A percentile compares a stretch with the other conserved stretches of the same genome.
Evolutionary conservation across 208 protist species (phyloP).

Genomic region (Trypanosoma vivax): DNA sequence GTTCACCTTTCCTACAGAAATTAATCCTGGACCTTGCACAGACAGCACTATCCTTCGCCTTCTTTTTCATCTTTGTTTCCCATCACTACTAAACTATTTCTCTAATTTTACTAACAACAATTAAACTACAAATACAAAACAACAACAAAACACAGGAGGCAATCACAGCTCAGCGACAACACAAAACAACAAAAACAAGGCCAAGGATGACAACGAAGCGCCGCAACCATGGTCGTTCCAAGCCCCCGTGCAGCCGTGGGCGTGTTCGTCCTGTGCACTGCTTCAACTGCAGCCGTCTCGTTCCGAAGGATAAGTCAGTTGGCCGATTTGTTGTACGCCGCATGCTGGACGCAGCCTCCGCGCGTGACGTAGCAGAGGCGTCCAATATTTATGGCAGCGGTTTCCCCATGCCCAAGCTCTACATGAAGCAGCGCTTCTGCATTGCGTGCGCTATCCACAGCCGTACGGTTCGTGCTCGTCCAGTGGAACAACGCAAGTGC

Average conservation of each 20-base stretch:
- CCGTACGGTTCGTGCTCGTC: conserved; percentile 93
- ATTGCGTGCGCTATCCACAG: conserved; percentile 99
- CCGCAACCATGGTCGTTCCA: conserved; percentile 90
- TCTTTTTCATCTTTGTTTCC: not conserved
- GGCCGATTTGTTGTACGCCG: conserved; percentile 98
- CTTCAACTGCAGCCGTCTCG: conserved; percentile 91
- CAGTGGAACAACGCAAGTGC: conserved; percentile 71
- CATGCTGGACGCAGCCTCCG: conserved; percentile 96
- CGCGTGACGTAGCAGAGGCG: conserved; percentile 96
- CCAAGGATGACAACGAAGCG: conserved; percentile 88
- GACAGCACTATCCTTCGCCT: too few relatives aligned
- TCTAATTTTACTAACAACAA: not conserved
- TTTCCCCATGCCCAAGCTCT: conserved; percentile 97
- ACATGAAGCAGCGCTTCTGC: conserved; percentile 99
- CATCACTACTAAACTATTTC: not conserved
- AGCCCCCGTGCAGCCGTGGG: conserved; percentile 87
- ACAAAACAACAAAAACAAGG: conserved; percentile 1
- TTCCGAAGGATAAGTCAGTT: conserved; percentile 97
- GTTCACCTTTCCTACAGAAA: too few relatives aligned
- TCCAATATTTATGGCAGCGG: conserved; percentile 88
- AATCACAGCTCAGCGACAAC: not conserved
- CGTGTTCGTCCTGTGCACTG: conserved; percentile 89
- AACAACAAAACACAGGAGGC: conserved; percentile 9
- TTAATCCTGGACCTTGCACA: too few relatives aligned
- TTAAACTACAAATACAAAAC: not conserved